Percentiles rank a stretch among this genome's conserved stretches.
Evolutionary conservation across 495 filamentous ascomycete genomes (phyloP).

Genomic region (Hypoxylon lenormandii): DNA sequence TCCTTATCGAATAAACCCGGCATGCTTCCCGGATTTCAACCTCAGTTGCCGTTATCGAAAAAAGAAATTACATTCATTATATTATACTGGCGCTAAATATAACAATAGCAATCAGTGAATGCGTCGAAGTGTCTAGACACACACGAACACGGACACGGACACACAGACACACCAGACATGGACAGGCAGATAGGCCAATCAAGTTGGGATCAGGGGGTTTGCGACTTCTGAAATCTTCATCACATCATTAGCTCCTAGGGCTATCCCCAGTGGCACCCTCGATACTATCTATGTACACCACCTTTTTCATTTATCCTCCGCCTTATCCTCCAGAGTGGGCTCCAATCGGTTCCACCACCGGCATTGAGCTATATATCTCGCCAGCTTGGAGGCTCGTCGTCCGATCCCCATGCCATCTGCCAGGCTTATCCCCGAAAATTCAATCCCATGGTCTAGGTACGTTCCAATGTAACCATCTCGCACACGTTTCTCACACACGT

Average conservation of each 20-base stretch:
- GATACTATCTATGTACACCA: no score
- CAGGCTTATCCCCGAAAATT: constrained; percentile 6
- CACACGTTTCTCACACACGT: not conserved
- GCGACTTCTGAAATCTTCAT: constrained; percentile 32
- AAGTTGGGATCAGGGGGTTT: constrained; percentile 32
- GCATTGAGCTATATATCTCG: constrained; percentile 24
- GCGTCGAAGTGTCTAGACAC: constrained; percentile 23
- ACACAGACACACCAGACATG: no score
- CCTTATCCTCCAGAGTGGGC: constrained; percentile 38
- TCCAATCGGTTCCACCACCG: constrained; percentile 47
- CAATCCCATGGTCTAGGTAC: constrained; percentile 14
- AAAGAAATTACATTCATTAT: constrained; percentile 13
- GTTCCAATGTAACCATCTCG: not conserved
- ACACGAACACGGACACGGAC: no score
- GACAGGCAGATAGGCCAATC: no score
- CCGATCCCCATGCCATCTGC: constrained; percentile 26
- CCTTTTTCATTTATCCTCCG: constrained; percentile 22
- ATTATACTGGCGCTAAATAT: constrained; percentile 11
- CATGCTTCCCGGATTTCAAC: no score
- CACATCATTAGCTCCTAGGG: constrained; percentile 24
- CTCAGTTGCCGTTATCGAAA: no score
- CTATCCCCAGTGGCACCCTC: constrained; percentile 3
- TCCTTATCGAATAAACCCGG: no score
- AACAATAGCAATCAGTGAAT: constrained; percentile 10
- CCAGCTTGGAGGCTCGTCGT: constrained; percentile 37